Percentiles rank a stretch among this genome's conserved stretches.
Evolutionary conservation across 352 stramenopile species (phyloP).

Genomic region (Phytophthora fragariae): DNA sequence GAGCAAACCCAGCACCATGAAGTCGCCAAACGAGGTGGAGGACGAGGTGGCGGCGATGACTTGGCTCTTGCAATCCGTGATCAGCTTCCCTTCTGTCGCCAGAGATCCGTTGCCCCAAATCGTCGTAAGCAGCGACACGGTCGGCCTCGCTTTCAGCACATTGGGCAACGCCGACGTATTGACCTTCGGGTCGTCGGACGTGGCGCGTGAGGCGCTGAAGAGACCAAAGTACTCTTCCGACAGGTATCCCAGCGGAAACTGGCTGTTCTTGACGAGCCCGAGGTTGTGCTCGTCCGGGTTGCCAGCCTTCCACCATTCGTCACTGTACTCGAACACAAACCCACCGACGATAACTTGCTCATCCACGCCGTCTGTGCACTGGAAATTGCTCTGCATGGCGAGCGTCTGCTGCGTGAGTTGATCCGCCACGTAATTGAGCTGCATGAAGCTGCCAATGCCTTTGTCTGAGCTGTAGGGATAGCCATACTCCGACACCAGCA

Average conservation of each 20-base stretch:
- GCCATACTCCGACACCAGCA: constrained; percentile 73
- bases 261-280: constrained; percentile 48
- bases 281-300: constrained; percentile 61
- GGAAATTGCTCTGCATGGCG: constrained; percentile 67
- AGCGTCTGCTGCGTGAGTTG: constrained; percentile 54
- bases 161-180: constrained; percentile 35
- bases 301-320: constrained; percentile 81
- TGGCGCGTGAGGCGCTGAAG: constrained; percentile 26
- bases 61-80: constrained; percentile 42
- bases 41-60: background rate
- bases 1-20: constrained; percentile 23
- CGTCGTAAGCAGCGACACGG: constrained; percentile 55
- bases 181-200: constrained; percentile 4
- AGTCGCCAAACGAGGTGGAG: constrained; percentile 1
- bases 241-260: constrained; percentile 70
- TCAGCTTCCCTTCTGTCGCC: constrained; percentile 46
- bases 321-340: constrained; percentile 82
- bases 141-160: constrained; percentile 54
- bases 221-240: constrained; percentile 74
- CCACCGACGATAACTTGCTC: constrained; percentile 70
- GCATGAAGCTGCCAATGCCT: constrained; percentile 42
- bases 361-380: constrained; percentile 47
- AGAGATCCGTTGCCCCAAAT: constrained; percentile 52
- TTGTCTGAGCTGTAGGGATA: constrained; percentile 65
- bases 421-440: constrained; percentile 56